Base-by-base conservation (phyloP, 495 filamentous ascomycete species). In the Symbiotaphrina buchneri region DNA sequence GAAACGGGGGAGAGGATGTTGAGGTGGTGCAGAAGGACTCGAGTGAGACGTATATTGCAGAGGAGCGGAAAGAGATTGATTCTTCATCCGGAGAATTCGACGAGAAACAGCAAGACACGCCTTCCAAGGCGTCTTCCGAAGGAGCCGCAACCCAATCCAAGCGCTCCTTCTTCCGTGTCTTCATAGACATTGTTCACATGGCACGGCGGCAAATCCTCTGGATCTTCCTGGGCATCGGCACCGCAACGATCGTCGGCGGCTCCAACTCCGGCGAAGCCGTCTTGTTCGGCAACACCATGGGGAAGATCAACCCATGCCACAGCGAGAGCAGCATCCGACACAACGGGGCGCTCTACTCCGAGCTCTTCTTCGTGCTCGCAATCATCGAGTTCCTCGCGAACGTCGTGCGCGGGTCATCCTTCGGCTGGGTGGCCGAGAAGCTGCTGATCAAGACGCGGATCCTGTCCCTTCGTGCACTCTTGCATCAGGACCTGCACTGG, bases 301-400 rank as follows among this genome's bases (percentile, higher is more conserved):
- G 34, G 3, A 25, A 13, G 11, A 21, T 43, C 1, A 37, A 33
- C 4, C 33, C 37, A 10, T 40, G 38, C 29, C 31, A 33, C 18
- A 6, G 27, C 4, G 20, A 33, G 8, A 20, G 14, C 6, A 33
- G 21, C 21, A 38, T 43, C 2, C 21, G 33, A 26, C 31, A 27
- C 8, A 15, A 28, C 5, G 40, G 37, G 5, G 22, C 34, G 7
- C 65, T 67, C 36, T 65, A 45, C 24, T 59, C 58, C 1, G 46
- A 64, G 5, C 55, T 68, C 50, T 63, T 68, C 45, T 66, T 68
- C 32, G 45, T 64, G n/a, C 42, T 67, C 5, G 55, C 60, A 0
- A 45, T 67, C 6, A 53, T 59, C 27, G 61, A 58, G 21, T 56
- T 69, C 32, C 52, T 61, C 24, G 60, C 61, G 4, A 63, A 69